Base-by-base conservation (phyloP, 371 early-diverging fungal species). In the Apophysomyces ossiformis region DNA sequence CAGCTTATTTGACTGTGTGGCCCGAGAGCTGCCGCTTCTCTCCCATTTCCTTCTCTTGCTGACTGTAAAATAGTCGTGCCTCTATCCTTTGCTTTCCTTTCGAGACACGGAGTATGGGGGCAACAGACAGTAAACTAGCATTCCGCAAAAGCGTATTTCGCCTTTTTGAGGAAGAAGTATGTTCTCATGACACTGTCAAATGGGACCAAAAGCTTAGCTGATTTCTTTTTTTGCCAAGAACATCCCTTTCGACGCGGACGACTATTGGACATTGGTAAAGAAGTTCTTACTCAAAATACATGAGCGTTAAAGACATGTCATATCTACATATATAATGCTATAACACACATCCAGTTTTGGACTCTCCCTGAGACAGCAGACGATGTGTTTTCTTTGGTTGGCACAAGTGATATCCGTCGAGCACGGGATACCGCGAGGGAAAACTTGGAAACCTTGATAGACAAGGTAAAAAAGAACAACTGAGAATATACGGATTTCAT, bases 141-240 rank as follows among this genome's bases (percentile, higher is more conserved):
- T 94, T 96, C 74, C 85, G 95, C 58, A 92, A 93, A 78, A 84
- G 92, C 60, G 94, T 95, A 37, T 91, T 93, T 69, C 83, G 88
- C 39, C 81, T 95, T 16, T 89, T 87, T 69, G 92, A 94, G 75
- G 92, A 93, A 74, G 83, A 84, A 72, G 93, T 91, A 86, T 47
- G 82, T 61, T 61, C 37, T 26, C 54, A 50, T 50, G 18, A 21
- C 21, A n/a, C 16, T 50, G 21, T 16, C 21, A 21, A 50, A 50
- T 35, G 7, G n/a, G 6, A 18, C n/a, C 9, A 43, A 60, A 16
- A 46, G 50, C 36, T 21, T 37, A 41, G 44, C 38, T 47, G 7
- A n/a, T 32, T 37, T 37, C 39, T 46, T 60, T 57, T 16, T 11
- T 7, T 60, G 36, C 32, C 50, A 12, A 91, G 90, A 81, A 82